Evolutionary conservation across 495 filamentous ascomycete genomes (phyloP).

Genomic region (Wilcoxina mikolae): DNA sequence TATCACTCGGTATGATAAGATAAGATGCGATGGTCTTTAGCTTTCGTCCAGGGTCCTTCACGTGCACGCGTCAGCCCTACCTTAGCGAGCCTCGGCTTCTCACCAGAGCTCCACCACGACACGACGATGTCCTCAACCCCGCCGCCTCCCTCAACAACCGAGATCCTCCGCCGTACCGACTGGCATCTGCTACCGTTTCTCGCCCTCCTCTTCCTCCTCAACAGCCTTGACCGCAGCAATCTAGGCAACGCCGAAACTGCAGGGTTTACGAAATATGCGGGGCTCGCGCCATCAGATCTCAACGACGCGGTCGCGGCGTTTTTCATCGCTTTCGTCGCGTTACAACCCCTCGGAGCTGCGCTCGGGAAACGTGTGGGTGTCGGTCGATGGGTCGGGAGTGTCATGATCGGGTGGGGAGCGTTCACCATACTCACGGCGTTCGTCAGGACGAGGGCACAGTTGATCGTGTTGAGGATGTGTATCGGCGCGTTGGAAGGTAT

Average conservation of each 20-base stretch:
- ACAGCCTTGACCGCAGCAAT: slow-evolving; percentile 39
- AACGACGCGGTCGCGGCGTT: slow-evolving; percentile 42
- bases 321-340: slow-evolving; percentile 41
- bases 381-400: slow-evolving; percentile 38
- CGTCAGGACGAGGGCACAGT: slow-evolving; percentile 30
- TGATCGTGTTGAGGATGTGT: slow-evolving; percentile 32
- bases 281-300: slow-evolving; percentile 34
- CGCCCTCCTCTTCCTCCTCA: slow-evolving; percentile 39
- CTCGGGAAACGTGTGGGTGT: slow-evolving; percentile 40
- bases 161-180: slow-evolving; percentile 26
- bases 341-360: slow-evolving; percentile 43
- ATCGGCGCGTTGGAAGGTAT: slow-evolving; percentile 33
- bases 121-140: no score
- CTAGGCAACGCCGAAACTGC: slow-evolving; percentile 41
- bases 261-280: slow-evolving; percentile 37
- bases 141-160: slow-evolving; percentile 1
- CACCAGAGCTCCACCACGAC: not conserved
- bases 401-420: slow-evolving; percentile 43
- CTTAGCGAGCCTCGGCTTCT: not conserved
- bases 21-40: no score
- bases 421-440: slow-evolving; percentile 34
- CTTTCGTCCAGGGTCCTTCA: no score
- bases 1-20: no score
- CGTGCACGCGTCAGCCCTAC: not conserved
- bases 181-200: slow-evolving; percentile 38